Evolutionary conservation across 2,329 filamentous ascomycete genomes (phyloP), one percentile per base, ranked within the genome.

Genomic region (Diaporthe nobilis): DNA sequence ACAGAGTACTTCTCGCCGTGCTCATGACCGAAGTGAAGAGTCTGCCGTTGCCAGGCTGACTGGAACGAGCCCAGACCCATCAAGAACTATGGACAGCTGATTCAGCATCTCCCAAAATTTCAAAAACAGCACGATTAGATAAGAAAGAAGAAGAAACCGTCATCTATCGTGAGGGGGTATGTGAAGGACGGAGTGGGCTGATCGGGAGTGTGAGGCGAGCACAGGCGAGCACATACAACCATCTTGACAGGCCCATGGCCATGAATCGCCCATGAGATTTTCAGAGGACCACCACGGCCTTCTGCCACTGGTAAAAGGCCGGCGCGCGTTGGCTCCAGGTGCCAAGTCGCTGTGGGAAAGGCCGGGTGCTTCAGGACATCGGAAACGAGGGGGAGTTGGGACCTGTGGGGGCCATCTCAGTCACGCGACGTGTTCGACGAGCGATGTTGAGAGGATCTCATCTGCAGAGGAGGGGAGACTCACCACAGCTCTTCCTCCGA

Each of bases 41-140:
- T 97, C 82, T 97, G 95, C 72, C 94, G 91, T 86, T 97, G 95
- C 94, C 94, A 97, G 74, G 92, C 89, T 58, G 90, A 88, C 81
- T 90, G 88, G 76, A 87, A 88, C 74, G 92, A 92, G 51, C 93
- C 94, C 4, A 97, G 89, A 77, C 95, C 95, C 92, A 95, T 95
- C 80, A 97, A 89, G 86, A 94, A 92, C 94, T 96, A 80, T 22
- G 15, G 4, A 51, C 67, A 73, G 25, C 49, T 55, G 47, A 47
- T 72, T 49, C 71, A 78, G 58, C 60, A 65, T 55, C 73, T 17
- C 71, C 57, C 39, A 20, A 15, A 49, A 55, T 17, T 22, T 22
- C 4, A 25, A 10, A 8, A 51, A 22, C 13, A n/a, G 22, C 60
- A 39, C 12, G 37, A 39, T 39, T 0, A 39, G 37, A 39, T 20